Base-by-base conservation (phyloP, 352 stramenopile genomes). In the Globisporangium cylindrosporum region DNA sequence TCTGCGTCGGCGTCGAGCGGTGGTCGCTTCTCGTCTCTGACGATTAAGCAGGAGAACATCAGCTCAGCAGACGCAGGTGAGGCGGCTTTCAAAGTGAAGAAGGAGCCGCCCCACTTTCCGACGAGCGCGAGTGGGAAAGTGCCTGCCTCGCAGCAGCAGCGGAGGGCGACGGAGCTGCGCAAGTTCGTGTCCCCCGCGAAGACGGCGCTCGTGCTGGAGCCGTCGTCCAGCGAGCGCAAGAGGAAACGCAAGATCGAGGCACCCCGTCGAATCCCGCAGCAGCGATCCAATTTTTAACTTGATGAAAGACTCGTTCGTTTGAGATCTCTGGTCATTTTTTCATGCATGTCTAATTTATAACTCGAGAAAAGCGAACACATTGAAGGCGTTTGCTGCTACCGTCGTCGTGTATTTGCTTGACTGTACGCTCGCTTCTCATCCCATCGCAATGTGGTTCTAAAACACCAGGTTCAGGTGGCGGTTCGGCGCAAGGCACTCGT, bases 401-500 rank as follows among this genome's bases (percentile, higher is more conserved):
- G 34, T 18, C 66, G n/a, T 54, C 66, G n/a, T 54, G 18, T 32
- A 15, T 18, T 67, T 20, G 10, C 60, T 34, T 59, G 12, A 38
- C 25, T 24, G 34, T 36, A 57, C 22, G 27, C n/a, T 27, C 32
- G 7, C 32, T 38, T 10, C 32, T 38, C n/a, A 55, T 18, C 24
- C 24, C 48, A 32, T 20, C 49, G 38, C 38, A 46, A 32, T 20
- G 25, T 5, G 49, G 22, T 10, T 38, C 25, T 84, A 91, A 22
- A 89, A 75, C 12, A 82, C 65, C 49, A 94, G 67, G 48, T 92
- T 73, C 32, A 95, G 67, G 62, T 95, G 88, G 32, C 72, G 68
- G 62, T 95, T 95, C 15, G 88, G 85, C 25, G 73, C 81, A 49
- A 95, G 73, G 54, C 88, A 95, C 59, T 91, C 88, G n/a, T 68